phyloP scores from a whole-genome alignment of 1,284 basidiomycete species.

The Malassezia caprae region DNA sequence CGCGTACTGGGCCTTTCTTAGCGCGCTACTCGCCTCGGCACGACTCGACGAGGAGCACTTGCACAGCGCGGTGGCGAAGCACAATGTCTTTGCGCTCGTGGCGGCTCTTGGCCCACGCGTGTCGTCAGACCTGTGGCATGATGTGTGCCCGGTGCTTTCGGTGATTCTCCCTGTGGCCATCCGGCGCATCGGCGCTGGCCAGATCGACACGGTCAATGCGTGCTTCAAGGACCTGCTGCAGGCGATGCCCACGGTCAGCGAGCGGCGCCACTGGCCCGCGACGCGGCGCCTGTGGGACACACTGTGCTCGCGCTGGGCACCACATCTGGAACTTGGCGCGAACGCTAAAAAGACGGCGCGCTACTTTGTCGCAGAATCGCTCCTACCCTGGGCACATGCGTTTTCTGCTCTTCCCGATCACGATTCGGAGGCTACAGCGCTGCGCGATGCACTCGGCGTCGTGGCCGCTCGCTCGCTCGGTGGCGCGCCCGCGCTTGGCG shows the following conservation, averaged over 20 bases:
- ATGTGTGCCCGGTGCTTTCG: background rate
- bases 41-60: background rate
- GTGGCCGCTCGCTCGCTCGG: slow-evolving; percentile 23
- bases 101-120: background rate
- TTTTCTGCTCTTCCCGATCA: slow-evolving; percentile 4
- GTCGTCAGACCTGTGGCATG: background rate
- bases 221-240: slow-evolving; percentile 24
- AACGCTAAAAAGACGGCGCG: slow-evolving; percentile 32
- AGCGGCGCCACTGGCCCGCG: background rate
- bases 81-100: slow-evolving; percentile 1
- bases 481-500: background rate
- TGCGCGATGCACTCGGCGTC: slow-evolving; percentile 13
- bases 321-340: slow-evolving; percentile 23
- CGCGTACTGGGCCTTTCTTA: slow-evolving; percentile 25
- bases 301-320: slow-evolving; percentile 19
- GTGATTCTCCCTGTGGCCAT: background rate
- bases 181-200: slow-evolving; percentile 22
- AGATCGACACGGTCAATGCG: slow-evolving; percentile 29
- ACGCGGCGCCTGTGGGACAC: slow-evolving; percentile 12
- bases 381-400: slow-evolving; percentile 16
- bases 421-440: background rate
- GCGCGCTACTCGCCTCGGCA: slow-evolving; percentile 1
- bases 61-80: slow-evolving; percentile 5
- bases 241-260: slow-evolving; percentile 9
- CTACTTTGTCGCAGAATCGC: slow-evolving; percentile 18